Evolutionary conservation across 1,284 basidiomycete genomes (phyloP).

Genomic region (Ceratobasidium sp.): DNA sequence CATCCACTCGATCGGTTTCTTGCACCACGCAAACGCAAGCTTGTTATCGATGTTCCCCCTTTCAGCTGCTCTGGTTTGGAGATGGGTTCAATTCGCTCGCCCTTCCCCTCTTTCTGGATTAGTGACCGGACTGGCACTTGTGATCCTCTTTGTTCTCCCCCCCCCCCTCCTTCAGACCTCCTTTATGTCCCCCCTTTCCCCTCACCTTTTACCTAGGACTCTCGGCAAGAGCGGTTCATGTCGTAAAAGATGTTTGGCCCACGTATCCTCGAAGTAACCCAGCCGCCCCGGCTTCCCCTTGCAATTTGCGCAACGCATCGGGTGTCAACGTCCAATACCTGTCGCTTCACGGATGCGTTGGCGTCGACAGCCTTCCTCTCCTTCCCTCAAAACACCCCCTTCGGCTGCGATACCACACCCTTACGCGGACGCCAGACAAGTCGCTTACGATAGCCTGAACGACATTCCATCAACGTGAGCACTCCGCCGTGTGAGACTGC

Average conservation of each 20-base stretch:
- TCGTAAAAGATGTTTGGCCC: too few relatives aligned
- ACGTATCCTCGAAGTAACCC: too few relatives aligned
- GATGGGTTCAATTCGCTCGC: background rate
- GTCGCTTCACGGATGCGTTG: too few relatives aligned
- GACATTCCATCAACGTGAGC: background rate
- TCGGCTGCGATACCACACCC: background rate
- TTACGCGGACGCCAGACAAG: background rate
- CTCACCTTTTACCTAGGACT: too few relatives aligned
- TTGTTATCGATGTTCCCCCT: constrained; percentile 18
- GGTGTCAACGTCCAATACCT: too few relatives aligned
- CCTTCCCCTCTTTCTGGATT: background rate
- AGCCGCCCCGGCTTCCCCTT: too few relatives aligned
- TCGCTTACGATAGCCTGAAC: background rate
- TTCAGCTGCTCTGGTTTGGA: background rate
- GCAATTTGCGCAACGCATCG: too few relatives aligned
- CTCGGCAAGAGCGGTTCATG: too few relatives aligned
- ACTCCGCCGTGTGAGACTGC: background rate
- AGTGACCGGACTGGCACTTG: background rate
- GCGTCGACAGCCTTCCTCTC: too few relatives aligned
- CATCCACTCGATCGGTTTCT: constrained; percentile 13
- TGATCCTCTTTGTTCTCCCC: too few relatives aligned
- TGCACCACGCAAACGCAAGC: background rate
- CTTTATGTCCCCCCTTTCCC: too few relatives aligned
- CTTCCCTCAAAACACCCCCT: background rate
- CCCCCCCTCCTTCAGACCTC: too few relatives aligned